Evolutionary conservation across 257 asterid species (phyloP), one percentile per base, ranked within the genome.

Genomic region (Ajuga chamaepitys): DNA sequence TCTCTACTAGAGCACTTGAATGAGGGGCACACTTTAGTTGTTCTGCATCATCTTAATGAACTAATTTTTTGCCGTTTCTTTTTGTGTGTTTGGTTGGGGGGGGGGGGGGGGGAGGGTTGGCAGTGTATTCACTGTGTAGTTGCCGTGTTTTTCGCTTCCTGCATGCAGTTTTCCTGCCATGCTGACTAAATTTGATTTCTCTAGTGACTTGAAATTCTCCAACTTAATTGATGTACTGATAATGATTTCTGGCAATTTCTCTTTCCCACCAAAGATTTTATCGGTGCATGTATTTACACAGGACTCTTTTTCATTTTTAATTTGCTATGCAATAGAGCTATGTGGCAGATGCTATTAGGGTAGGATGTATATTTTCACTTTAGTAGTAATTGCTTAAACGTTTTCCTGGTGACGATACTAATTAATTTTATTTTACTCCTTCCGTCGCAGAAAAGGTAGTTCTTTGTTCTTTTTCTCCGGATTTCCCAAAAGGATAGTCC

Each of bases 271-370:
- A 9, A 47, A 13, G 42, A 58, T 42, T n/a, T n/a, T n/a, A n/a
- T n/a, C n/a, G n/a, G n/a, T n/a, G n/a, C 16, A 55, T 38, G 20
- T 41, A 6, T 52, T 32, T 51, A 9, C 70, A 35, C 61, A 42
- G 11, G 54, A 20, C 66, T 65, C 59, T 41, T 8, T 64, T 40
- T n/a, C 21, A 7, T 25, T 45, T 64, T 57, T 48, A 22, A 11
- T 45, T 58, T 56, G 26, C 64, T 45, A 9, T 25, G 66, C 50
- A 28, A 53, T 66, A 42, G 56, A 70, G 55, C 55, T 52, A 20
- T 62, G 45, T 58, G 9, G 54, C 60, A n/a, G 30, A 21, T 34
- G 56, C 34, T 40, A 42, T 62, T 26, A 34, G 16, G 58, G 30
- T 5, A 14, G 24, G 53, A n/a, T 30, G 18, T 2, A 9, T 42